Evolutionary conservation across 78 protist genomes (phyloP).

Genomic region (Planoprotostelium fungivorum): DNA sequence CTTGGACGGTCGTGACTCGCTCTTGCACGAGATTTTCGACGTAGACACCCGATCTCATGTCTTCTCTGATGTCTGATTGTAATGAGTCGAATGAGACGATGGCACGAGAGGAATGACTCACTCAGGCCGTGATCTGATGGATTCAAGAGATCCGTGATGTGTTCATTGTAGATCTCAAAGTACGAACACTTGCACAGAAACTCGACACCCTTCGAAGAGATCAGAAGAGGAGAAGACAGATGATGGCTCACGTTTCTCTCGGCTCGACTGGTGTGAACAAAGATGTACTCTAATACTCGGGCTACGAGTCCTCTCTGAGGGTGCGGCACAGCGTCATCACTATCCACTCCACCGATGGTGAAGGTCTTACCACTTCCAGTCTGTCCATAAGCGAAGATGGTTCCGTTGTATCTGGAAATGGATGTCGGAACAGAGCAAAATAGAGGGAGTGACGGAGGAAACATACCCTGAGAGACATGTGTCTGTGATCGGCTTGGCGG

Average conservation of each 20-base stretch:
- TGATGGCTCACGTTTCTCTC: too few relatives aligned
- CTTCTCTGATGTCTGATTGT: conserved; percentile 23
- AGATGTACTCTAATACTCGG: conserved; percentile 27
- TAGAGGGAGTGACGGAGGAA: not conserved
- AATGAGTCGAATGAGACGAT: not conserved
- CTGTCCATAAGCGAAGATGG: conserved; percentile 44
- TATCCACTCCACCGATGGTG: conserved; percentile 22
- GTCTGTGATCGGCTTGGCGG: not conserved
- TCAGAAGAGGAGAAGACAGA: not conserved
- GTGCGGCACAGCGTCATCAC: not conserved
- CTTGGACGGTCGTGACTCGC: not conserved
- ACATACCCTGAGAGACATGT: not conserved
- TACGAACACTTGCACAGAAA: conserved; percentile 29
- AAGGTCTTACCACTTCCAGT: conserved; percentile 64
- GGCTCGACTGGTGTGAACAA: too few relatives aligned
- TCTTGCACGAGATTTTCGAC: conserved; percentile 25
- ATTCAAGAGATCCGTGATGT: conserved; percentile 43
- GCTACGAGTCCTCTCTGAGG: conserved; percentile 39
- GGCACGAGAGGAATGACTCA: not conserved
- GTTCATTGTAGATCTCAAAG: conserved; percentile 73
- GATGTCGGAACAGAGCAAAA: not conserved
- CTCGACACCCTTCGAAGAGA: not conserved
- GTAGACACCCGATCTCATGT: conserved; percentile 23
- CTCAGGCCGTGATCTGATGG: not conserved
- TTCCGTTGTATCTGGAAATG: not conserved